Base-by-base conservation (phyloP, 2,329 filamentous ascomycete genomes). In the Sphaceloma murrayae region DNA sequence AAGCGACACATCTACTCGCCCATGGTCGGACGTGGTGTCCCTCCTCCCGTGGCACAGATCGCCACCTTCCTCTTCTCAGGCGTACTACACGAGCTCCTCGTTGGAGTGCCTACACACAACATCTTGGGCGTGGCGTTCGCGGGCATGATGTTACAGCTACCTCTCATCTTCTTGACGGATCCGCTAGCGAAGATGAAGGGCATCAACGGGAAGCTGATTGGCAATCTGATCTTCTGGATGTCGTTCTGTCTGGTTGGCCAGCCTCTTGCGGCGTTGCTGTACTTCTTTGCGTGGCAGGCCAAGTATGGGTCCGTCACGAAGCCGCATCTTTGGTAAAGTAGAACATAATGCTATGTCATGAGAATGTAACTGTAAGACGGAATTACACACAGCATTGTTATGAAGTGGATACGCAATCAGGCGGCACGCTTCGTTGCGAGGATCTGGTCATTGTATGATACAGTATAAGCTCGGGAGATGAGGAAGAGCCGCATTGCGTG, bases 211-310 rank as follows among this genome's bases (percentile, higher is more conserved):
- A 84, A 80, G 54, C 72, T 94, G 6, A 71, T 93, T 19, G 91
- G 91, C 1, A 98, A 98, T 62, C 80, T 81, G 57, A 88, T 93
- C 47, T 98, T 98, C 63, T 96, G 91, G 91, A 72, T 95, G 14
- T 89, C 84, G 9, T 98, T 98, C 59, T 95, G 89, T 52, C 77
- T 96, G 2, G 82, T 98, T 9, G 91, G 91, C 3, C 91, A 98
- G 68, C 91, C 91, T 0, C 75, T 96, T 54, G 91, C 86, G 1
- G 88, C 86, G 0, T 67, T 98, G 48, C 72, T 94, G 60, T 98
- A 98, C 62, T 98, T 95, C 62, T 96, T 96, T 60, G 88, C 88
- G 1, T 98, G 91, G 89, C 89, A 96, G 66, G 86, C 86, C 45
- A 96, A 96, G 67, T 95, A 94, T 60, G 91, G 91, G 9, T 49